Evolutionary conservation across 2,329 filamentous ascomycete species (phyloP), one percentile per base, ranked within the genome.

Genomic region (Microcera coccophila): DNA sequence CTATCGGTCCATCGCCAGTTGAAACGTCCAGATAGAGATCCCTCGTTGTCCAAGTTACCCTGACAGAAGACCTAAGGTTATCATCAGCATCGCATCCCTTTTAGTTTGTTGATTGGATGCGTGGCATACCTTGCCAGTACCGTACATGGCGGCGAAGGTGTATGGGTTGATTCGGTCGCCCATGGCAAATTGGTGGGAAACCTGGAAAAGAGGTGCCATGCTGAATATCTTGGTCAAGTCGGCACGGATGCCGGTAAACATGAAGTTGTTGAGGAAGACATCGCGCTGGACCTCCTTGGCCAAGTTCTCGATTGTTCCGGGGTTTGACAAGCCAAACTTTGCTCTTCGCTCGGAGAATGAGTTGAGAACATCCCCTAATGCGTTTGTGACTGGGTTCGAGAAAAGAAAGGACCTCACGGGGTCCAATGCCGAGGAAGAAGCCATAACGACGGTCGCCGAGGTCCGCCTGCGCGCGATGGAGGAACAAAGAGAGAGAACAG

Each of bases 221-320:
- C 90, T 93, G 73, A 97, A 95, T 64, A 89, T 84, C 78, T 96
- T 97, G 65, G 90, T 96, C 65, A 97, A 76, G 70, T 98, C 93
- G 67, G 91, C 94, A 65, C 91, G 87, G 67, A 98, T 79, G 61
- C 93, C 93, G 34, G 88, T 87, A 76, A 98, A 97, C 82, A 93
- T 94, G 69, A 89, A 87, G 76, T 96, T 95, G 72, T 85, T 93
- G 62, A 96, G 82, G 66, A 97, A 85, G 59, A 96, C 90, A 79
- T 96, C 90, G 71, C 90, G 90, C 74, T 94, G 85, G 50, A 96
- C 90, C 75, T 98, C 93, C 66, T 86, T 84, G 57, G 86, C 81
- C 66, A 95, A 84, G 63, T 83, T 84, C 71, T 98, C 93, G 55
- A 96, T 84, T 39, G 87, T 90, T 60, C 93, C 93, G 31, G 93